Conservation (phyloP, 106 monocot genomes). For the Alisma plantagoaquatica region DNA sequence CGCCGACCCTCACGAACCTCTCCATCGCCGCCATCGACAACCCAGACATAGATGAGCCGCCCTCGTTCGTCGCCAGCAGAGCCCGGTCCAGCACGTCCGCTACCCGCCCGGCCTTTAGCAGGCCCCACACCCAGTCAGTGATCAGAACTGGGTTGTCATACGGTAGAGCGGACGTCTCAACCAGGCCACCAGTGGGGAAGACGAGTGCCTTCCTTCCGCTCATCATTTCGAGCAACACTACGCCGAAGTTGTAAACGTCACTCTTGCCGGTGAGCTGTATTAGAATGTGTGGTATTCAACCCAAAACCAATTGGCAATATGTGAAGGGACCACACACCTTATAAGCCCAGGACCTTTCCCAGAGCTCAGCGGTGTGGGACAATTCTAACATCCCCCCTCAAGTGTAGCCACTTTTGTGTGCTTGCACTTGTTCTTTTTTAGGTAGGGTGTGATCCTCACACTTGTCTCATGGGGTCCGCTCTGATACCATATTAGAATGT, state of each 20-base stretch:
- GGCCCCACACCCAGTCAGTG: slow-evolving; percentile 78
- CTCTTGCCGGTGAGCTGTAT: slow-evolving; percentile 85
- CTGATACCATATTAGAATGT: too few species aligned
- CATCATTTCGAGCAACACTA: slow-evolving; percentile 26
- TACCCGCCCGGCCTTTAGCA: slow-evolving; percentile 41
- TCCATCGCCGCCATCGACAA: slow-evolving; percentile 62
- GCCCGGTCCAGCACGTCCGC: slow-evolving; percentile 38
- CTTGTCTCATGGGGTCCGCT: too few species aligned
- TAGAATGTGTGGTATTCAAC: too few species aligned
- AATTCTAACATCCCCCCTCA: too few species aligned
- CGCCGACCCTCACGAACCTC: slow-evolving; percentile 59
- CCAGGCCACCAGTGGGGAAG: too few species aligned
- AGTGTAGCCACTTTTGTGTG: slow-evolving; percentile 64
- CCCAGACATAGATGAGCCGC: too few species aligned
- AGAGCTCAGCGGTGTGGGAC: too few species aligned
- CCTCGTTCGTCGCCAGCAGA: slow-evolving; percentile 5
- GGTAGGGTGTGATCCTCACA: too few species aligned
- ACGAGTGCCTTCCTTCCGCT: slow-evolving; percentile 52
- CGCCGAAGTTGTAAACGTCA: slow-evolving; percentile 68
- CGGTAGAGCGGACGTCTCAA: slow-evolving; percentile 22
- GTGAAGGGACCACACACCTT: too few species aligned
- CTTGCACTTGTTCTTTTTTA: too few species aligned
- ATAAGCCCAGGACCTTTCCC: too few species aligned
- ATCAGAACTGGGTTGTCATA: slow-evolving; percentile 40
- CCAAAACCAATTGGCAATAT: too few species aligned